A percentile compares a stretch with the other conserved stretches of the same genome.
phyloP scores from a whole-genome alignment of 257 asterid species.

The Solanum corneliomulleri region DNA sequence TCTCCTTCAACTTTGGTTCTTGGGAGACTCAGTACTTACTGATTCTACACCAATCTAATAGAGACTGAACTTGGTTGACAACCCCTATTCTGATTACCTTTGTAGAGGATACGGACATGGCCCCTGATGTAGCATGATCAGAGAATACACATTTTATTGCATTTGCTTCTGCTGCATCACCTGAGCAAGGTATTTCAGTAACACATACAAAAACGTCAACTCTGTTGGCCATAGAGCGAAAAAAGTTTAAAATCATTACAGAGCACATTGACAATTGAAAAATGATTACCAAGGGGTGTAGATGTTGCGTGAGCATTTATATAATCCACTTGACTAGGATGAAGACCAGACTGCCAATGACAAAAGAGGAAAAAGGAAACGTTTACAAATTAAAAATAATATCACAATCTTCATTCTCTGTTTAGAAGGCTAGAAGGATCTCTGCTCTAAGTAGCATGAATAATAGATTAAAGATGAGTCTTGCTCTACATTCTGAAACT shows the following conservation, averaged over 20 bases:
- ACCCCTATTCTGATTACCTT: slow-evolving; percentile 37
- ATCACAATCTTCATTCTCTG: background rate
- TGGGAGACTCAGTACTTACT: background rate
- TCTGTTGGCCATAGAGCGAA: background rate
- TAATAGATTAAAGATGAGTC: background rate
- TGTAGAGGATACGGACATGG: slow-evolving; percentile 76
- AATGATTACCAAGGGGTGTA: slow-evolving; percentile 72
- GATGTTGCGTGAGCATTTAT: slow-evolving; percentile 96
- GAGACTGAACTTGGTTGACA: background rate
- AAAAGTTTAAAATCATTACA: background rate
- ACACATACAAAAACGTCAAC: background rate
- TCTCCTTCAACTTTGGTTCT: background rate
- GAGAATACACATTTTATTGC: slow-evolving; percentile 67
- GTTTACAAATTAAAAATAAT: background rate
- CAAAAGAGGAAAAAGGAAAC: background rate
- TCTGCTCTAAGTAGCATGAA: background rate
- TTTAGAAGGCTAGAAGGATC: background rate
- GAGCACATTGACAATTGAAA: background rate
- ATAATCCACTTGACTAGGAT: slow-evolving; percentile 76
- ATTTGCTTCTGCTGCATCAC: slow-evolving; percentile 83
- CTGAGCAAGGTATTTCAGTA: slow-evolving; percentile 26
- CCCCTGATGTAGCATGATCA: slow-evolving; percentile 55
- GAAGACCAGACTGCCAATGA: slow-evolving; percentile 69
- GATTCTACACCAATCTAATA: background rate
- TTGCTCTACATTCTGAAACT: background rate